These are phyloP conservation scores for Tolypocladium sp. DNA, from an alignment of 2,329 filamentous ascomycete species.

Conservation along the genomic window DNA sequence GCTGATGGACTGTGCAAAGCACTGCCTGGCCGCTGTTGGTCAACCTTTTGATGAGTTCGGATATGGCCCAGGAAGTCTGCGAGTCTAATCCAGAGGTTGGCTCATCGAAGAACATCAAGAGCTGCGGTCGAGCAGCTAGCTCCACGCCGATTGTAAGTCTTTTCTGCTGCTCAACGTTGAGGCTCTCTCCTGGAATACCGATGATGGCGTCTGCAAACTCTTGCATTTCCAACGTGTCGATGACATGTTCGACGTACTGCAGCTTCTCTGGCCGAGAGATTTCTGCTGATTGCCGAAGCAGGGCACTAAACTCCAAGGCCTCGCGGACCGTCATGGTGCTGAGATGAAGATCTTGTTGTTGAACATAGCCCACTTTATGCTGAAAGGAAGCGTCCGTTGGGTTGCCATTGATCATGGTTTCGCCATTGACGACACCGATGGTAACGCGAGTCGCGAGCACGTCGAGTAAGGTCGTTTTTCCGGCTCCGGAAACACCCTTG, in stretches of 20 bases:
- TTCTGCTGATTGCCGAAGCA: conserved; percentile 72
- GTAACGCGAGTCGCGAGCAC: conserved; percentile 77
- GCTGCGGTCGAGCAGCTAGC: conserved; percentile 79
- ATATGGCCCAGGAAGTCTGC: conserved; percentile 88
- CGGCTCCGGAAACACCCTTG: conserved; percentile 78
- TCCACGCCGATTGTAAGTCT: conserved; percentile 92
- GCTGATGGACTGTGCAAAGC: conserved; percentile 93
- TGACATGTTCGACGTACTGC: conserved; percentile 82
- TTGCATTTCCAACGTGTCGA: conserved; percentile 83
- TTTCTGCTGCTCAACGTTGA: conserved; percentile 62
- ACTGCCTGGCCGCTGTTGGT: conserved; percentile 85
- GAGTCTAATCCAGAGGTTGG: conserved; percentile 90
- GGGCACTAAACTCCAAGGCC: conserved; percentile 75
- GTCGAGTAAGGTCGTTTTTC: conserved; percentile 85
- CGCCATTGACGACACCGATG: conserved; percentile 80
- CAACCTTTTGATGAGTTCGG: conserved; percentile 79
- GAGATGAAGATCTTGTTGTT: conserved; percentile 86
- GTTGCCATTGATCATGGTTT: conserved; percentile 61
- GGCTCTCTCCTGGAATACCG: conserved; percentile 80
- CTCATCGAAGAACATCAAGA: conserved; percentile 89
- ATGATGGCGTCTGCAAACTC: conserved; percentile 85
- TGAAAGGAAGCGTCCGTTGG: conserved; percentile 76
- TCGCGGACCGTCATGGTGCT: conserved; percentile 80
- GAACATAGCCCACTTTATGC: conserved; percentile 84
- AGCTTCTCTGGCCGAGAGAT: conserved; percentile 70